Evolutionary conservation across 306 rosid genomes (phyloP).

Genomic region (Alnus rubra): DNA sequence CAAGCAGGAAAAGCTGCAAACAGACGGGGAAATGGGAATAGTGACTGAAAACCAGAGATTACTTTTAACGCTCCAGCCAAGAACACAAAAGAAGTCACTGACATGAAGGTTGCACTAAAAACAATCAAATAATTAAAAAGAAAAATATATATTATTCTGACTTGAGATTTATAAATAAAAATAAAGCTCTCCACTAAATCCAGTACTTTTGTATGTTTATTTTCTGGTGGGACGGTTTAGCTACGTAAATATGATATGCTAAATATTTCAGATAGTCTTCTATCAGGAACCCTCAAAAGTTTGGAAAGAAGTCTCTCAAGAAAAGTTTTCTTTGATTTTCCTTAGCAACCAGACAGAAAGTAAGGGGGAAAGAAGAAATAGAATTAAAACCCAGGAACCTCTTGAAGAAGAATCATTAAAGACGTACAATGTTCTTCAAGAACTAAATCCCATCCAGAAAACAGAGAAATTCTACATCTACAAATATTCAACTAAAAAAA

Average conservation of each 20-base stretch:
- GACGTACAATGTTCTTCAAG: not conserved
- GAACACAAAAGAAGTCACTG: not conserved
- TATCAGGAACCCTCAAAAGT: not conserved
- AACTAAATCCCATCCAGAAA: not conserved
- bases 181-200: not conserved
- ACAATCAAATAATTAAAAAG: not conserved
- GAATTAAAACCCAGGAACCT: not conserved
- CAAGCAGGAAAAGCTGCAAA: not conserved
- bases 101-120: not conserved
- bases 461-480: not conserved
- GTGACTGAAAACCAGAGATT: not conserved
- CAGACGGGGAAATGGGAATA: not conserved
- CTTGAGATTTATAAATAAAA: not conserved
- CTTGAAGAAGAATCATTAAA: conserved; percentile 4
- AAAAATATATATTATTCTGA: not conserved
- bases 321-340: not conserved
- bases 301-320: not conserved
- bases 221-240: not conserved
- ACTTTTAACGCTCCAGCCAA: not conserved
- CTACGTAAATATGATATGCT: not conserved
- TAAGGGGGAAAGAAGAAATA: not conserved
- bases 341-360: conserved; percentile 10
- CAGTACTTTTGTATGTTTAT: not conserved
- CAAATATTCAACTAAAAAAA: not conserved
- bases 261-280: not conserved